Base-by-base conservation (phyloP, 495 filamentous ascomycete genomes). In the Acidiella bohemica region DNA sequence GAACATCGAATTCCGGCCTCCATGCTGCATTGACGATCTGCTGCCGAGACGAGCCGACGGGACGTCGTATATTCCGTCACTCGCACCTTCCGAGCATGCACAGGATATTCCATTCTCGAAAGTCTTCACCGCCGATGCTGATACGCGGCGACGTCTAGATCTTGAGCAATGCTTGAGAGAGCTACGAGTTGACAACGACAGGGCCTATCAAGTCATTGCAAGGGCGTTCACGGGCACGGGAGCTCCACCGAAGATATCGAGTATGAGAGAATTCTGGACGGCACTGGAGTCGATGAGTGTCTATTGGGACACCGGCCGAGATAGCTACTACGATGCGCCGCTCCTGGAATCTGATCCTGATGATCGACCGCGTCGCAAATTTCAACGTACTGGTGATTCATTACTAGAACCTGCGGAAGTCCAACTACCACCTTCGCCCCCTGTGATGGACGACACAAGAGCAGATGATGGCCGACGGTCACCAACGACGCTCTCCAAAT, bases 221-320 rank as follows among this genome's bases (percentile, higher is more conserved):
- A 59, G 73, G 3, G 51, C 64, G 17, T 53, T 59, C 1, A 57
- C 55, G 16, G 5, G 12, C 4, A 54, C 61, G 16, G 67, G 67
- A 1, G 61, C 60, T 2, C 48, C 55, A 31, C 55, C 65, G 13
- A 61, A 68, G 5, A 59, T 66, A 4, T 54, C 77, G 19, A 67
- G 67, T 0, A 66, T 73, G 33, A 62, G 73, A 41, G 71, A 69
- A 38, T 79, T 80, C 56, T 80, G 69, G 67, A 63, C 67, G 27
- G 66, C 64, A 4, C 53, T 80, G 40, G 66, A 73, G 46, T 59
- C 60, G 11, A 64, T 79, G 68, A 60, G 69, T 13, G 70, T 74
- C 36, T 78, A 74, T 51, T 80, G 76, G 76, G 76, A 80, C 52
- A 64, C 59, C 17, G 73, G 68, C 41, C 40, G 67, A 27, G 76